Evolutionary conservation across 352 stramenopile genomes (phyloP).

Genomic region (Thalassiosira delicatula): DNA sequence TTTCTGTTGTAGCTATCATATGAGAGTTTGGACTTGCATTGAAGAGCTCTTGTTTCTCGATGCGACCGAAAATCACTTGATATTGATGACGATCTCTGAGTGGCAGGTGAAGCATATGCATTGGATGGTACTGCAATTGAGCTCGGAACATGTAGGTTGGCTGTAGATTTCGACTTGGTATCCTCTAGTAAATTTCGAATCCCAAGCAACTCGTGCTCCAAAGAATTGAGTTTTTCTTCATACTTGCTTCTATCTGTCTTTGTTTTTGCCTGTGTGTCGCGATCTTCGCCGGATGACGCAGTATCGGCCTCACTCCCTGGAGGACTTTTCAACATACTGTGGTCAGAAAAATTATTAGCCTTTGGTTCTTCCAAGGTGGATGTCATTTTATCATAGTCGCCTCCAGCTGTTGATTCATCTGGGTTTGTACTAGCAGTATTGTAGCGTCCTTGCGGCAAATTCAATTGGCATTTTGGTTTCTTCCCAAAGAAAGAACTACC

Average conservation of each 20-base stretch:
- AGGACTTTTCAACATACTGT: too few relatives aligned
- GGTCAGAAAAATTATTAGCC: too few relatives aligned
- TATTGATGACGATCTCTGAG: background rate
- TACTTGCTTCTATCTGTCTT: background rate
- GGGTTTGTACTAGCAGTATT: too few relatives aligned
- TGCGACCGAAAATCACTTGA: background rate
- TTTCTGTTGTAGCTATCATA: background rate
- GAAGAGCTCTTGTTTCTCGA: background rate
- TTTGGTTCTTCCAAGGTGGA: too few relatives aligned
- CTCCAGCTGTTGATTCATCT: too few relatives aligned
- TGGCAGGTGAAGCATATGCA: constrained; percentile 2
- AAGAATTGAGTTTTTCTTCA: background rate
- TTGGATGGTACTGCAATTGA: constrained; percentile 5
- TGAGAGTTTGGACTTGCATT: constrained; percentile 5
- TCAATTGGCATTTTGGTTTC: too few relatives aligned
- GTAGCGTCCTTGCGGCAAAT: too few relatives aligned
- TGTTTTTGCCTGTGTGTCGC: background rate
- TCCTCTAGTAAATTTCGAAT: constrained; percentile 21
- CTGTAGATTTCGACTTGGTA: constrained; percentile 15
- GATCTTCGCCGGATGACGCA: too few relatives aligned
- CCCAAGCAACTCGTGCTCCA: constrained; percentile 2
- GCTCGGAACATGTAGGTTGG: background rate
- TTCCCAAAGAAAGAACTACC: too few relatives aligned
- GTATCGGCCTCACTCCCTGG: too few relatives aligned
- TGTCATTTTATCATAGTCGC: background rate